Evolutionary conservation across 1,284 basidiomycete genomes (phyloP).

Genomic region (Leccinum fallax): DNA sequence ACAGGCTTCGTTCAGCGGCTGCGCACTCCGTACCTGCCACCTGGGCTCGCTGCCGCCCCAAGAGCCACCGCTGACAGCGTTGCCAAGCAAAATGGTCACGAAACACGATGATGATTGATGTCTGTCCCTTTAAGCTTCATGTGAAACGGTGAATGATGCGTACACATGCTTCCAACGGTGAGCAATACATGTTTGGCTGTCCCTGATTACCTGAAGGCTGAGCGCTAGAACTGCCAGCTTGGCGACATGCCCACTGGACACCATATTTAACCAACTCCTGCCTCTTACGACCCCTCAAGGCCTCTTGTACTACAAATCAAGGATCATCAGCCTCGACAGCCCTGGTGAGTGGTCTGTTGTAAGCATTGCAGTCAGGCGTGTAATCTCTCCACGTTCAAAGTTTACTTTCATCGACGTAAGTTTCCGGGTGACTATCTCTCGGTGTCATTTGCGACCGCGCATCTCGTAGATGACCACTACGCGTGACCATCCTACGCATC

Average conservation of each 20-base stretch:
- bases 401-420: background rate
- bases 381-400: background rate
- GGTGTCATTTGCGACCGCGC: slow-evolving; percentile 1
- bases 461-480: slow-evolving; percentile 2
- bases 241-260: background rate
- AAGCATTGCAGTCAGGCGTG: background rate
- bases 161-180: background rate
- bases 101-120: background rate
- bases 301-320: slow-evolving; percentile 5
- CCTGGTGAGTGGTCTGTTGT: slow-evolving; percentile 16
- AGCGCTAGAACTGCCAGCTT: background rate
- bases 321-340: background rate
- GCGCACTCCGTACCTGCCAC: background rate
- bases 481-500: slow-evolving; percentile 1
- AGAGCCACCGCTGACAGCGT: background rate
- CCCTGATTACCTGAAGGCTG: background rate
- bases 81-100: background rate
- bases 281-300: slow-evolving; percentile 1
- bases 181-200: slow-evolving; percentile 16
- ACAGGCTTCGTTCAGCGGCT: background rate
- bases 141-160: background rate
- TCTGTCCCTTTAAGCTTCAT: background rate
- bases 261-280: slow-evolving; percentile 1
- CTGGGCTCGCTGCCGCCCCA: background rate
- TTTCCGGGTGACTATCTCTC: background rate